Percentiles rank a stretch among this genome's conserved stretches.
phyloP scores from a whole-genome alignment of 345 rosid species.

The Isatis tinctoria region DNA sequence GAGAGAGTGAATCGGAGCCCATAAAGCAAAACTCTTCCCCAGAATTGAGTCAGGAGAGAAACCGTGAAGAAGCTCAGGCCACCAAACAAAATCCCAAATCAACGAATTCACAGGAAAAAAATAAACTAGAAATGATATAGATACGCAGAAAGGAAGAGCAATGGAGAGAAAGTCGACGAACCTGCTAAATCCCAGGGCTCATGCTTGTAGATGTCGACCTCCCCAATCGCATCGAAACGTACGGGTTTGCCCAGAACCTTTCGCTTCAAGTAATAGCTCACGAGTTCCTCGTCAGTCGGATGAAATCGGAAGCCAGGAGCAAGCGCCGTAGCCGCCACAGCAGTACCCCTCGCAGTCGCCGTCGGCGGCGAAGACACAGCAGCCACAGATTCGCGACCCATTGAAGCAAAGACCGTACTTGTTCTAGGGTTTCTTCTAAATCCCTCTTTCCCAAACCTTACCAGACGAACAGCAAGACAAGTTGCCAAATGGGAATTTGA shows the following conservation, averaged over 20 bases:
- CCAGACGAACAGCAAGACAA: neutral
- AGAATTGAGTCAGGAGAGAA: neutral
- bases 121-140: neutral
- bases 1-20: neutral
- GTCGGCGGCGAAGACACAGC: slow-evolving; percentile 20
- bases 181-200: slow-evolving; percentile 93
- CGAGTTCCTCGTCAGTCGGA: slow-evolving; percentile 88
- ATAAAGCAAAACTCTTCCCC: neutral
- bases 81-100: slow-evolving; percentile 16
- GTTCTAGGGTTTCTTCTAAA: slow-evolving; percentile 15
- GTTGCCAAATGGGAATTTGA: slow-evolving; percentile 29
- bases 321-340: slow-evolving; percentile 49
- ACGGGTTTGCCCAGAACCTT: slow-evolving; percentile 68
- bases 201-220: slow-evolving; percentile 82
- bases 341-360: slow-evolving; percentile 12
- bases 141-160: neutral
- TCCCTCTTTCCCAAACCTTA: slow-evolving; percentile 3
- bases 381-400: slow-evolving; percentile 38
- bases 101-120: neutral
- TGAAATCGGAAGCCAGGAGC: slow-evolving; percentile 98
- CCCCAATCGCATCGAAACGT: slow-evolving; percentile 71
- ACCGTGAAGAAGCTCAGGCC: neutral
- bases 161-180: slow-evolving; percentile 6
- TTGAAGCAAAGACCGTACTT: slow-evolving; percentile 12
- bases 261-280: slow-evolving; percentile 79